These are phyloP conservation scores for Blastosporella zonata DNA, from an alignment of 1,284 basidiomycete genomes.

Conservation along the genomic window DNA sequence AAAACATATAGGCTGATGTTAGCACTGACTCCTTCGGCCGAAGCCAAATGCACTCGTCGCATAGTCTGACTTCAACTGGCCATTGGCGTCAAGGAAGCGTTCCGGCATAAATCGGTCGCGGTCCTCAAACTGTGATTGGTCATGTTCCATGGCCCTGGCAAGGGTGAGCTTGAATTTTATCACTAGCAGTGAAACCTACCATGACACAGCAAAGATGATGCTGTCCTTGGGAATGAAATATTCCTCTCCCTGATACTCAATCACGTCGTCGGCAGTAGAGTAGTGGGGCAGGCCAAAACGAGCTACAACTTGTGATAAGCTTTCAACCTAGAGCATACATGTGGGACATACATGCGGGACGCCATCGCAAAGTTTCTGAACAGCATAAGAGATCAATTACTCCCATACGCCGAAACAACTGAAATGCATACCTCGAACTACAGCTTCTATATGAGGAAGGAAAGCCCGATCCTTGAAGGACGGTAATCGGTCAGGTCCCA, in stretches of 20 bases:
- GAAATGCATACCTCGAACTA: slow-evolving; percentile 1
- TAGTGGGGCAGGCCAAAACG: slow-evolving; percentile 3
- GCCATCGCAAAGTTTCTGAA: slow-evolving; percentile 6
- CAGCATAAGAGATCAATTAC: not conserved
- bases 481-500: slow-evolving; percentile 3
- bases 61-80: slow-evolving; percentile 1
- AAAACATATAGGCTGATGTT: not conserved
- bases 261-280: slow-evolving; percentile 2
- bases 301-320: not conserved
- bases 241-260: slow-evolving; percentile 3
- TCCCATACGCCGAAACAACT: not conserved
- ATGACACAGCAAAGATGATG: slow-evolving; percentile 4
- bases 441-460: slow-evolving; percentile 2
- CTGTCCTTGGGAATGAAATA: slow-evolving; percentile 7
- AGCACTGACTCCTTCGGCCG: not conserved
- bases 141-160: slow-evolving; percentile 7
- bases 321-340: not conserved
- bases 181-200: not conserved
- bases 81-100: slow-evolving; percentile 2
- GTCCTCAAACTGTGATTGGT: not conserved
- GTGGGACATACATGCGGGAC: slow-evolving; percentile 2
- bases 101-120: no score
- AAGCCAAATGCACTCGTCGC: slow-evolving; percentile 7
- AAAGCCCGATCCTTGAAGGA: slow-evolving; percentile 6
- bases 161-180: not conserved